Base-by-base conservation (phyloP, 768 basidiomycete species). In the Gloeostereum incarnatum region DNA sequence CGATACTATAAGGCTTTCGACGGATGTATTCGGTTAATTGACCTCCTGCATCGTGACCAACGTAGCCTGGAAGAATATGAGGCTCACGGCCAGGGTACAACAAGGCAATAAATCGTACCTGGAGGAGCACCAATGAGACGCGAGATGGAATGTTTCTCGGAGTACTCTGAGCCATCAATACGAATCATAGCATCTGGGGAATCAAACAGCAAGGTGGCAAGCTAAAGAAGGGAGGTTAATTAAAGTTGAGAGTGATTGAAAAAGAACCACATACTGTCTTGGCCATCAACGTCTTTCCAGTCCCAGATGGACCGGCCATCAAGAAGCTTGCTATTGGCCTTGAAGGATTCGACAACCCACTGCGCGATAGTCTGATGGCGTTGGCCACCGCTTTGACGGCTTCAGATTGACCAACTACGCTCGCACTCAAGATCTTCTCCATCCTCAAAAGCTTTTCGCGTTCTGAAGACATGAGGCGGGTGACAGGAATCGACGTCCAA, bases 401-500 rank as follows among this genome's bases (percentile, higher is more conserved):
- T 46, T 92, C 85, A 1, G 75, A 75, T 56, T 98, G 94, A 1
- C 94, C 92, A 31, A 97, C 80, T 14, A 97, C 89, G 25, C 73
- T 76, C 38, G 70, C 61, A 17, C 75, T 65, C 27, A 99, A 66
- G 24, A 83, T 72, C 55, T 81, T 84, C 61, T 98, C 94, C 82
- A 98, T 78, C 51, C 69, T 65, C 27, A 91, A 60, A 19, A 91
- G 62, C 59, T 94, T 93, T 55, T 97, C 90, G 58, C 80, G 82
- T 63, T 98, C 87, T 1, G 85, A 77, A n/a, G 84, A 82, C 65
- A 90, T 72, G 26, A 96, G 65, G 16, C 83, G 71, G 20, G 84
- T 85, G 9, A 94, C 85, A 2, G 94, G 94, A 40, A 98, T 88
- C 30, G 78, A 80, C 3, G 91, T 94, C 92, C 92, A 97, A 40